Evolutionary conservation across 2,329 filamentous ascomycete genomes (phyloP).

Genomic region (Penicillium sp.): DNA sequence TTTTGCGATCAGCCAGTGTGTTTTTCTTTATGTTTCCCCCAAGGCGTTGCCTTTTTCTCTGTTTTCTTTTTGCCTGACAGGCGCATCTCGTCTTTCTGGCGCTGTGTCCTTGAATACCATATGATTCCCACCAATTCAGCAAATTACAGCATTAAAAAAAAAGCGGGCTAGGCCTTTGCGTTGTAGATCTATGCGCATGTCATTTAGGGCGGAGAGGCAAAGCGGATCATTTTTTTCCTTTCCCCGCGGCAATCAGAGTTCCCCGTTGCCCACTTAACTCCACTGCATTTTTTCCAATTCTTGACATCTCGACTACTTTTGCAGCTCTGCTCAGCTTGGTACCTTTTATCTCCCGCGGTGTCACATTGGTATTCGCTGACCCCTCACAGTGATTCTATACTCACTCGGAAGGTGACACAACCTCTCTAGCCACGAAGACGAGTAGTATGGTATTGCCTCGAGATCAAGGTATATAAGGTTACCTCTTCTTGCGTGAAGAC

Average conservation of each 20-base stretch:
- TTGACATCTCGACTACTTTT: not conserved
- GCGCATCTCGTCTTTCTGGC: constrained; percentile 12
- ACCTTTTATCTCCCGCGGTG: not conserved
- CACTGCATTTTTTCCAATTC: not conserved
- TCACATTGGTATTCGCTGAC: not conserved
- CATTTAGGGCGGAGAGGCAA: constrained; percentile 18
- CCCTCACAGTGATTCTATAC: constrained; percentile 1
- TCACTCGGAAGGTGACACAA: constrained; percentile 15
- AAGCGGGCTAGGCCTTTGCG: not conserved
- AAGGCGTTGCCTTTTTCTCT: constrained; percentile 21
- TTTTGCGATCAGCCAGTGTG: constrained; percentile 1
- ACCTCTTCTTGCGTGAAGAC: constrained; percentile 43
- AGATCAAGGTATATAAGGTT: constrained; percentile 45
- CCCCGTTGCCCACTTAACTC: constrained; percentile 2
- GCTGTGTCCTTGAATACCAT: constrained; percentile 18
- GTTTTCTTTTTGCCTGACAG: constrained; percentile 11
- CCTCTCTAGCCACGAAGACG: constrained; percentile 35
- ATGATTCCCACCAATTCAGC: constrained; percentile 18
- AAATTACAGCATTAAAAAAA: not conserved
- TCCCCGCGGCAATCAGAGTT: constrained; percentile 18
- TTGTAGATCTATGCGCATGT: constrained; percentile 3
- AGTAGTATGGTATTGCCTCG: constrained; percentile 41
- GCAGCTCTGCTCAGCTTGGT: not conserved
- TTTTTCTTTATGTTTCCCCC: constrained; percentile 1
- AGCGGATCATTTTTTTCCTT: constrained; percentile 15